Evolutionary conservation across 108 stramenopile species (phyloP).

Genomic region (Skeletonema costatum): DNA sequence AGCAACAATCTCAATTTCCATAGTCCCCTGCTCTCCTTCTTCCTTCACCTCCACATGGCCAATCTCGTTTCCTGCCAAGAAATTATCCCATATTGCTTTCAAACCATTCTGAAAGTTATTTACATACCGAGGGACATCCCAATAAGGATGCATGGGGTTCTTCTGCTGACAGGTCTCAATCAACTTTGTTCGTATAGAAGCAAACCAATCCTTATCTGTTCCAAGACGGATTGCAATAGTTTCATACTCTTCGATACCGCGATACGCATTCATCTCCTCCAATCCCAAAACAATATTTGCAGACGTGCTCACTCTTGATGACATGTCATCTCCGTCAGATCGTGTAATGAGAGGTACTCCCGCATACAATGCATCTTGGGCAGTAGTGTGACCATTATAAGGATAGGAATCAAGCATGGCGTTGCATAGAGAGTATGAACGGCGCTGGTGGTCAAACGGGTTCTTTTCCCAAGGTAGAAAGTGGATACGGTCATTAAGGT

Average conservation of each 20-base stretch:
- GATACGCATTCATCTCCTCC: slow-evolving; percentile 77
- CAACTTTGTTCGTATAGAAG: slow-evolving; percentile 55
- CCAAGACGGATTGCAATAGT: slow-evolving; percentile 74
- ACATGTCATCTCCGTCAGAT: slow-evolving; percentile 86
- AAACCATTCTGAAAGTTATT: slow-evolving; percentile 73
- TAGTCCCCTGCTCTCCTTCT: slow-evolving; percentile 16
- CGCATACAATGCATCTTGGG: slow-evolving; percentile 82
- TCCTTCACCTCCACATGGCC: slow-evolving; percentile 62
- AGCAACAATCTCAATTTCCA: slow-evolving; percentile 11
- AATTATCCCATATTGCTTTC: slow-evolving; percentile 63
- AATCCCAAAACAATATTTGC: slow-evolving; percentile 79
- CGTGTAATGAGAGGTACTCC: slow-evolving; percentile 86
- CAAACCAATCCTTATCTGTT: slow-evolving; percentile 51
- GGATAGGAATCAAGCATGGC: slow-evolving; percentile 85
- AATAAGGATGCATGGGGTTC: slow-evolving; percentile 88
- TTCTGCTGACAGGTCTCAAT: slow-evolving; percentile 69
- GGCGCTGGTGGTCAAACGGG: slow-evolving; percentile 84
- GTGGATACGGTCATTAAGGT: slow-evolving; percentile 67
- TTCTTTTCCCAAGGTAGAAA: slow-evolving; percentile 83
- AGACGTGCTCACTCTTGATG: slow-evolving; percentile 78
- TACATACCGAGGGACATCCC: slow-evolving; percentile 85
- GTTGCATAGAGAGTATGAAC: slow-evolving; percentile 81
- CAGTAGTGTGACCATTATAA: slow-evolving; percentile 88
- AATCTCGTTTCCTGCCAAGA: slow-evolving; percentile 52
- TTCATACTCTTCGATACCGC: slow-evolving; percentile 66